Base-by-base conservation (phyloP, 805 yeast genomes). In the Metschnikowia koreensis region DNA sequence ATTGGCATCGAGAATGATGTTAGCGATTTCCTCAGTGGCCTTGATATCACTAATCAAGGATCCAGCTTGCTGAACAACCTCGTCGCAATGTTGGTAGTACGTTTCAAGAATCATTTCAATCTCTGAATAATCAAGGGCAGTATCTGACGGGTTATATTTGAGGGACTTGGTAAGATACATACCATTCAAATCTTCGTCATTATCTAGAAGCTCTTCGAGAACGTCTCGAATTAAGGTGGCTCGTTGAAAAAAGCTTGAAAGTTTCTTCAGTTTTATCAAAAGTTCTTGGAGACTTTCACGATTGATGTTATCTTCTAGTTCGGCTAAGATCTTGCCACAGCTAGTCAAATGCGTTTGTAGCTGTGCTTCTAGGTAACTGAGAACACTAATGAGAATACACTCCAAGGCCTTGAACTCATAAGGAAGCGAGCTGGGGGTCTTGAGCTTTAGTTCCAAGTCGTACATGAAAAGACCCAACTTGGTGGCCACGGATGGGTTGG, bases 11-110 rank as follows among this genome's bases (percentile, higher is more conserved):
- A 92, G 69, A 54, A 92, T 91, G 61, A 92, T 91, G 64, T 91
- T 91, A 53, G 89, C 92, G 64, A 92, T 89, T 62, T 92, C 97
- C 64, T 91, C 97, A 0, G 97, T 92, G 13, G 94, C 88, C 63
- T 83, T 84, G 60, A 92, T 89, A 64, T 92, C 96, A 59, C 84
- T 84, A 17, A 88, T 81, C 50, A 91, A 71, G 4, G 93, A 85
- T 41, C 89, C 96, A 0, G 96, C 85, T 60, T 88, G 93, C 67
- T 92, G 97, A 7, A 91, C 97, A 59, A 87, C 84, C 70, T 92
- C 97, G 64, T 92, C 97, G 64, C 93, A 86, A 60, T 91, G 97
- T 53, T 87, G 86, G 68, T 89, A 91, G 69, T 92, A 92, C 0
- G 96, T 82, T 64, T 92, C 97, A 17, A 92, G 66, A 46, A 92